A percentile compares a stretch with the other conserved stretches of the same genome.
These are phyloP conservation scores for Auricularia sp. DNA, from an alignment of 768 basidiomycete genomes.

Conservation along the genomic window DNA sequence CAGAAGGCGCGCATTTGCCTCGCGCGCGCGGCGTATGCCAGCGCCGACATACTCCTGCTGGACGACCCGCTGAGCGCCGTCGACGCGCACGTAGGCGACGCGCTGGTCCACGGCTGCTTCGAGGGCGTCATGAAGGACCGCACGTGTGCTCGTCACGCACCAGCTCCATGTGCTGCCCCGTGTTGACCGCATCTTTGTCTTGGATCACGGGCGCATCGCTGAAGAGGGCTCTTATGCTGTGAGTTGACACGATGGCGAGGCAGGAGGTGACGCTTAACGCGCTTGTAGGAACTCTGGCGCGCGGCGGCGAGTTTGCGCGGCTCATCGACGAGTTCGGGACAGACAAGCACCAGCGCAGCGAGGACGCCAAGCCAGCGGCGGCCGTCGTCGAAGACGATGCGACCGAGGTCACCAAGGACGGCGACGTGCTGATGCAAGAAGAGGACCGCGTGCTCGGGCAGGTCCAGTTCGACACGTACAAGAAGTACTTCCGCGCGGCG, in stretches of 20 bases:
- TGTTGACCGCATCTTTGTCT: constrained; percentile 17
- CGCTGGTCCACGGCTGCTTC: constrained; percentile 47
- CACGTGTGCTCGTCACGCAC: constrained; percentile 23
- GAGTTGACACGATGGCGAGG: not conserved
- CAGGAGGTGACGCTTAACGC: not conserved
- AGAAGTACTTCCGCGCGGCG: constrained; percentile 35
- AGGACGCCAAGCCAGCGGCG: constrained; percentile 20
- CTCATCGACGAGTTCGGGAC: constrained; percentile 50
- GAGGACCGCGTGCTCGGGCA: constrained; percentile 51
- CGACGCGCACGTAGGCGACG: constrained; percentile 65
- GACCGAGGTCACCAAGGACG: constrained; percentile 20
- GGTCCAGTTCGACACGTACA: constrained; percentile 40
- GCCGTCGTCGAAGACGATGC: constrained; percentile 7
- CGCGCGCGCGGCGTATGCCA: constrained; percentile 68
- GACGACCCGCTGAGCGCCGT: constrained; percentile 79
- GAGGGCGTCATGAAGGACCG: constrained; percentile 14
- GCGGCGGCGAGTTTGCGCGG: constrained; percentile 34
- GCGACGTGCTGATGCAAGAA: constrained; percentile 37
- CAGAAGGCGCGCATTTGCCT: constrained; percentile 58
- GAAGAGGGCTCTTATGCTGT: constrained; percentile 23
- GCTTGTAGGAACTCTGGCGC: constrained; percentile 34
- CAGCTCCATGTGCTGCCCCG: constrained; percentile 7
- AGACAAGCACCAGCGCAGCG: constrained; percentile 5
- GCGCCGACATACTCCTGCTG: constrained; percentile 62
- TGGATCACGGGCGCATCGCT: constrained; percentile 14